These are phyloP conservation scores for Aspergillus ellipticus DNA, from an alignment of 495 filamentous ascomycete species.

Conservation along the genomic window DNA sequence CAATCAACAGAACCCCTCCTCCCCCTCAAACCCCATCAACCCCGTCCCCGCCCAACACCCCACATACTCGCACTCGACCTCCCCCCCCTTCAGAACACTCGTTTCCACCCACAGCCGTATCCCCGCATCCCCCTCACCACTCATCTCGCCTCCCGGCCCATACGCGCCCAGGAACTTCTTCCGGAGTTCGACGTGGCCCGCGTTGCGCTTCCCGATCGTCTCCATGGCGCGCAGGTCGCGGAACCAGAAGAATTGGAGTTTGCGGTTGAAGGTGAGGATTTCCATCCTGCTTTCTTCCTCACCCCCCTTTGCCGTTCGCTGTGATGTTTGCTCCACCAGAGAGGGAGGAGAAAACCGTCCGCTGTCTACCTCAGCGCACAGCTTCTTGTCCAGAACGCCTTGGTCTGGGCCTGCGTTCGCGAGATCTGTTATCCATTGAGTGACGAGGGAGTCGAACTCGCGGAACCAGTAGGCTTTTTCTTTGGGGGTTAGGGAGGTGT, in stretches of 20 bases:
- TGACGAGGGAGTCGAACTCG: conserved; percentile 13
- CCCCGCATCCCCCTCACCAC: conserved; percentile 11
- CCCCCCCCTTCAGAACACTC: conserved; percentile 19
- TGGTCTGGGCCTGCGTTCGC: conserved; percentile 8
- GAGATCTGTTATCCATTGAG: conserved; percentile 23
- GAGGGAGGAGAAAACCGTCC: conserved; percentile 8
- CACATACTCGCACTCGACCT: conserved; percentile 30
- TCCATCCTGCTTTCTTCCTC: too few relatives aligned
- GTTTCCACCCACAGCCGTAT: conserved; percentile 25
- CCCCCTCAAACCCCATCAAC: conserved; percentile 13
- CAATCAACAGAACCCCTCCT: too few relatives aligned
- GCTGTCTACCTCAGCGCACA: conserved; percentile 12
- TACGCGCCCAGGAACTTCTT: conserved; percentile 19
- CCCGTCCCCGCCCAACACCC: conserved; percentile 27
- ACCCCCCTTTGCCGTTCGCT: too few relatives aligned
- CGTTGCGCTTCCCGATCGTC: conserved; percentile 15
- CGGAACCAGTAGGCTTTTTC: conserved; percentile 19
- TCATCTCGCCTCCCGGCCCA: conserved; percentile 17
- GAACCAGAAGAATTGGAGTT: conserved; percentile 26
- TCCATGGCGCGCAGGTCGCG: conserved; percentile 23
- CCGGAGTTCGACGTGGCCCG: conserved; percentile 20
- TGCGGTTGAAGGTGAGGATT: too few relatives aligned
- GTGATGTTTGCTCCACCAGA: not conserved
- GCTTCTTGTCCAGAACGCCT: conserved; percentile 17
- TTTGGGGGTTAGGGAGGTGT: conserved; percentile 12